A percentile compares a stretch with the other conserved stretches of the same genome.
phyloP scores from a whole-genome alignment of 2,329 filamentous ascomycete genomes.

The Fusarium graminum region DNA sequence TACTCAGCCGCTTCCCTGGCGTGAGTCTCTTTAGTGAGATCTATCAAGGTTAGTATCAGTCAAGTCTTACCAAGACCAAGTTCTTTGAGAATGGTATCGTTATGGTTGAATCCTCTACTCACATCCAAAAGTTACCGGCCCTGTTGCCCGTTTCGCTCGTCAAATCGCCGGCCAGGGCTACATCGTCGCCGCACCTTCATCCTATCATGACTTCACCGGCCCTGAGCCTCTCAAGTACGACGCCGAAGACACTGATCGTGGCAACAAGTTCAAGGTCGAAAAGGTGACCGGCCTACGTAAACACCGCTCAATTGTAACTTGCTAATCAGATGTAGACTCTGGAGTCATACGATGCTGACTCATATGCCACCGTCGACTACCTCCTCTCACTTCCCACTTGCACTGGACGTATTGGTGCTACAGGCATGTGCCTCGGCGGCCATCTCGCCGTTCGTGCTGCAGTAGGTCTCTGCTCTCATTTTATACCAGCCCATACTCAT shows the following conservation, averaged over 20 bases:
- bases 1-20: conserved; percentile 76
- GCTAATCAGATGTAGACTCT: conserved; percentile 69
- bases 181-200: conserved; percentile 90
- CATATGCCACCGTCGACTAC: conserved; percentile 74
- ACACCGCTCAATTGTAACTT: not conserved
- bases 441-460: conserved; percentile 78
- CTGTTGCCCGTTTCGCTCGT: conserved; percentile 87
- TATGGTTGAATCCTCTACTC: not conserved
- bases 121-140: conserved; percentile 78
- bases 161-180: conserved; percentile 95
- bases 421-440: conserved; percentile 93
- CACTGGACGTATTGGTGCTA: conserved; percentile 82
- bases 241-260: conserved; percentile 85
- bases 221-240: conserved; percentile 89
- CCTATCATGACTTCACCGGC: conserved; percentile 92
- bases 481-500: not conserved
- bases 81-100: not conserved
- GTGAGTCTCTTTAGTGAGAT: conserved; percentile 94
- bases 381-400: conserved; percentile 81
- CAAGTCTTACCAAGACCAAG: conserved; percentile 52
- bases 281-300: conserved; percentile 66
- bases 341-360: conserved; percentile 87
- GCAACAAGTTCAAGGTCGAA: conserved; percentile 86
- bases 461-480: conserved; percentile 54
- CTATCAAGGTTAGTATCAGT: conserved; percentile 79